Base-by-base conservation (phyloP, 495 filamentous ascomycete genomes). In the Aspergillus sclerotiicarbonarius region DNA sequence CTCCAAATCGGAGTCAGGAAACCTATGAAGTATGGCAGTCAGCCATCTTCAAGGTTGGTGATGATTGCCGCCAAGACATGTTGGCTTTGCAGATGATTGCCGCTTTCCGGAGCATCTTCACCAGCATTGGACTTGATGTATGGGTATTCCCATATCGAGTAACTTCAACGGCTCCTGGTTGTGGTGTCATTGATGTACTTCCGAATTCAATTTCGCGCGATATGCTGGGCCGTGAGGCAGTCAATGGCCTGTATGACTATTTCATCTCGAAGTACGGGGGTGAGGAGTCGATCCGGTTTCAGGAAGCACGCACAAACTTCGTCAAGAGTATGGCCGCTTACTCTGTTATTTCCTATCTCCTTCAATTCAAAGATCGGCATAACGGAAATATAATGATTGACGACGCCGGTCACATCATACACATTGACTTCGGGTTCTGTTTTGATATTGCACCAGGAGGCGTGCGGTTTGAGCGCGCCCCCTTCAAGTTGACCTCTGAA, bases 251-350 rank as follows among this genome's bases (percentile, higher is more conserved):
- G 5, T 96, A 99, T 71, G 94, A 98, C 65, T 98, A 98, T 74
- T 99, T 98, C 67, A 81, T 96, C 53, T 92, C 89, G 58, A 97
- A 96, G 67, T 99, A 98, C 67, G 95, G 95, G 49, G 90, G 92
- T 44, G 93, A 97, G 71, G 92, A 96, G 64, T 94, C 90, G 0
- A 87, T 96, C 43, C 83, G 83, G 46, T 99, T 96, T 78, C 95
- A 99, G 71, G 88, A 96, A 67, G 95, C 95, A 3, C 85, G 95
- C 39, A 94, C 85, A 69, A 96, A 97, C 67, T 99, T 99, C 63
- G 92, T 99, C 65, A 98, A 98, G 80, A 96, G 91, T 75, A 98
- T 99, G 95, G 95, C 95, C 3, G 94, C 93, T n/a, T 98, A 99
- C 72, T 96, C 91, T n/a, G 87, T 98, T 57, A 97, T 98, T 52